Evolutionary conservation across 106 monocot genomes (phyloP), one percentile per base, ranked within the genome.

Genomic region (Dendrobium huoshanense): DNA sequence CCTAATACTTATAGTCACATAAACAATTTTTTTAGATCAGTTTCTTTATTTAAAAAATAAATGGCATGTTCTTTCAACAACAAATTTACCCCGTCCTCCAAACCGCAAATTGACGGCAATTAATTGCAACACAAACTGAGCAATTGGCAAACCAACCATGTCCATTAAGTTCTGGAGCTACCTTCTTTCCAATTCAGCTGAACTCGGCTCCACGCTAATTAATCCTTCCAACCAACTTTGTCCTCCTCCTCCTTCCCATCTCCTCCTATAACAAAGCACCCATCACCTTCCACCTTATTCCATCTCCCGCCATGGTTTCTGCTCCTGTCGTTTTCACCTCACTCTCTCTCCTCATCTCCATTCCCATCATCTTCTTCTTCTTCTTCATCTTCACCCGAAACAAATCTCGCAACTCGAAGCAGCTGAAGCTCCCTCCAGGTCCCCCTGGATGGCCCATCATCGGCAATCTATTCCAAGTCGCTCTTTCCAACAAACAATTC

Each of bases 381-480:
- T 19, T 87, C 77, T 13, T 81, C 16, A 79, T 68, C 31, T 67
- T 41, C 40, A 41, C 24, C 10, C 33, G 41, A 61, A 83, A 65
- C 16, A 68, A 78, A 8, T 27, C 42, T 47, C 33, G 74, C 43
- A 45, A 4, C 72, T 19, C 72, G 25, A 75, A 58, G 29, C 7
- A 70, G 2, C 90, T 87, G 55, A 77, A 78, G 5, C 91, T 94
- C 64, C 96, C 93, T 0, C 93, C 96, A 0, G 96, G 93, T 3
- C 96, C 96, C 0, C 81, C 87, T 0, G 91, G 96, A 15, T 93
- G 93, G 93, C 96, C 96, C 8, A 41, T 96, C 17, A 84, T 96
- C 49, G 96, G 96, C 45, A 96, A 96, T 78, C 91, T 96, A 20
- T 87, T 96, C 83, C 91, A 93, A 72, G 93, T 96, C 2, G 91